Evolutionary conservation across 805 yeast genomes (phyloP).

Genomic region (Scheffersomyces ergatensis): DNA sequence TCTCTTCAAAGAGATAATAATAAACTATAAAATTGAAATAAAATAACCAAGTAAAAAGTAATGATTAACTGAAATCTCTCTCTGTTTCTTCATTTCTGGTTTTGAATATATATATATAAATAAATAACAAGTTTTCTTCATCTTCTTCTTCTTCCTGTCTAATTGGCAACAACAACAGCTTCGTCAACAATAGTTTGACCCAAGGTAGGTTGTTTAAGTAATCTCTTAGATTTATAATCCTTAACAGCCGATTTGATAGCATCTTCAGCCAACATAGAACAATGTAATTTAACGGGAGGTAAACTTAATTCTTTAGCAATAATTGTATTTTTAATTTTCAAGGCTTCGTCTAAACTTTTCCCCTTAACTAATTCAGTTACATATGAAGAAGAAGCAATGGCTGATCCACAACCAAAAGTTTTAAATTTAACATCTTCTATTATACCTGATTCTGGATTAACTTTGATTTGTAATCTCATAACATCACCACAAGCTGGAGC

Average conservation of each 20-base stretch:
- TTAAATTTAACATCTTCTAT: slow-evolving; percentile 95
- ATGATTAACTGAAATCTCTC: too few species aligned
- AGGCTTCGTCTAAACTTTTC: slow-evolving; percentile 90
- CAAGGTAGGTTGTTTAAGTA: slow-evolving; percentile 48
- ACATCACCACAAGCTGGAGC: slow-evolving; percentile 99
- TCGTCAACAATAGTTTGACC: slow-evolving; percentile 52
- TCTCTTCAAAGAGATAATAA: too few species aligned
- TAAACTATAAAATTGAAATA: too few species aligned
- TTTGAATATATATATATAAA: too few species aligned
- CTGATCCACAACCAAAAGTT: slow-evolving; percentile 99
- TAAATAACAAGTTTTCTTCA: too few species aligned
- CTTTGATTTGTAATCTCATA: slow-evolving; percentile 94
- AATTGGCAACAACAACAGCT: not conserved
- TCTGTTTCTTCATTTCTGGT: too few species aligned
- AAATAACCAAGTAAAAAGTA: too few species aligned
- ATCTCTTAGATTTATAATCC: slow-evolving; percentile 86
- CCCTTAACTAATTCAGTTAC: slow-evolving; percentile 96
- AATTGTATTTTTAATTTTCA: slow-evolving; percentile 85
- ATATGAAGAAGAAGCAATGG: slow-evolving; percentile 93
- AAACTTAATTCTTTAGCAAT: slow-evolving; percentile 92
- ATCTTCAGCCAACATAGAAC: slow-evolving; percentile 98
- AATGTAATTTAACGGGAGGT: slow-evolving; percentile 96
- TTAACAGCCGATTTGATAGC: slow-evolving; percentile 97
- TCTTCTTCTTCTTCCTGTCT: too few species aligned
- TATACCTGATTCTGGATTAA: slow-evolving; percentile 83